Percentiles rank a stretch among this genome's conserved stretches.
phyloP scores from a whole-genome alignment of 83 land plant species.

The Thuja plicata region DNA sequence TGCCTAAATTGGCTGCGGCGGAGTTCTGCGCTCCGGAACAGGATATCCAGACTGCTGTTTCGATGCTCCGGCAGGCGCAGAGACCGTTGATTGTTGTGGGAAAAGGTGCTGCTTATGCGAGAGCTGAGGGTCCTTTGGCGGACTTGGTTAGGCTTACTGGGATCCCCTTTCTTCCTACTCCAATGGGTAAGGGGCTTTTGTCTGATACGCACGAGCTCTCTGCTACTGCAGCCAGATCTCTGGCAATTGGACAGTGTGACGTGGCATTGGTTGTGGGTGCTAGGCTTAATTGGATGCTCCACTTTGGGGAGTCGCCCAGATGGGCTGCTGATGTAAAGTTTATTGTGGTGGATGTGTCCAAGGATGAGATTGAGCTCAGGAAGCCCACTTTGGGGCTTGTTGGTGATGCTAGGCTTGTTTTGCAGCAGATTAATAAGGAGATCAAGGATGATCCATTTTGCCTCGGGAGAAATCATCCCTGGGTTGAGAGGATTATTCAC shows the following conservation, averaged over 20 bases:
- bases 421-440: constrained; percentile 54
- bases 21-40: constrained; percentile 11
- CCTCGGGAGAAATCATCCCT: constrained; percentile 76
- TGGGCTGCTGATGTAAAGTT: constrained; percentile 93
- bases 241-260: constrained; percentile 83
- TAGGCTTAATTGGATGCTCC: constrained; percentile 92
- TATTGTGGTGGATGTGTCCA: constrained; percentile 69
- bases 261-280: constrained; percentile 94
- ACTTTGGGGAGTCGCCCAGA: constrained; percentile 89
- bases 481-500: constrained; percentile 68
- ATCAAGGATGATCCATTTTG: constrained; percentile 87
- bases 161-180: constrained; percentile 94
- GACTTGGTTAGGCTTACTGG: constrained; percentile 68
- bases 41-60: constrained; percentile 63
- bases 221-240: constrained; percentile 86
- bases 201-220: constrained; percentile 84
- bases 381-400: constrained; percentile 76
- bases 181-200: constrained; percentile 95
- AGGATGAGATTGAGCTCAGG: constrained; percentile 83
- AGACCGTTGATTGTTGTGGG: constrained; percentile 92
- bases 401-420: constrained; percentile 79
- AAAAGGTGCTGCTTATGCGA: constrained; percentile 90
- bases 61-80: constrained; percentile 63
- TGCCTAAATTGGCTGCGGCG: neutral
- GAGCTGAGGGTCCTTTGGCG: constrained; percentile 64